Conservation (phyloP, 2,329 filamentous ascomycete genomes). For the Cladosporium oxysporum region DNA sequence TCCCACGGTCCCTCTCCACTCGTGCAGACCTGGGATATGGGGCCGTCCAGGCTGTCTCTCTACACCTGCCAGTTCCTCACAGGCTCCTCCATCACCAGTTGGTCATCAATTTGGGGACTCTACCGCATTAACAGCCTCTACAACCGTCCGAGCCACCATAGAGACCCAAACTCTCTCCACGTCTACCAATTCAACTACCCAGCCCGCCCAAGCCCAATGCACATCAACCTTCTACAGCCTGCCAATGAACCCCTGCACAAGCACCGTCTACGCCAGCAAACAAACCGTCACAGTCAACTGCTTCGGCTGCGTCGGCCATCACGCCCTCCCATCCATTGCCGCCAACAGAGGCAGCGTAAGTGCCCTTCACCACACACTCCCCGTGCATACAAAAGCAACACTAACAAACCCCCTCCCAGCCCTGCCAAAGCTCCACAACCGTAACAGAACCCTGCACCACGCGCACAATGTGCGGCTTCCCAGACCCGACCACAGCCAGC, state of each 20-base stretch:
- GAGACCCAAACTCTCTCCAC: not conserved
- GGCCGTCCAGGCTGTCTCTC: too few species aligned
- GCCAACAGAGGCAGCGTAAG: not conserved
- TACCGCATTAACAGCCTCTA: not conserved
- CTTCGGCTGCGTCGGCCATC: conserved; percentile 4
- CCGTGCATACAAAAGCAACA: not conserved
- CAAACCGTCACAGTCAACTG: conserved; percentile 1
- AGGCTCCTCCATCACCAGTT: not conserved
- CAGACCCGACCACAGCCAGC: not conserved
- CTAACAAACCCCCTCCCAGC: not conserved
- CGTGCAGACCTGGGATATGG: too few species aligned
- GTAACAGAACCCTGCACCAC: not conserved
- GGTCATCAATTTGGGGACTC: not conserved
- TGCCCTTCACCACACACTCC: not conserved
- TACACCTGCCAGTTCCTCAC: too few species aligned
- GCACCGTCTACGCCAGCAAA: not conserved
- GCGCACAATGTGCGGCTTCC: not conserved
- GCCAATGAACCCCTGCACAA: not conserved
- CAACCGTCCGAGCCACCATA: not conserved
- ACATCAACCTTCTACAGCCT: conserved; percentile 3
- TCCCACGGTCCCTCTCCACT: too few species aligned
- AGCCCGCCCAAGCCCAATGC: not conserved
- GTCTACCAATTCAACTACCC: not conserved
- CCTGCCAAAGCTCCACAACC: not conserved
- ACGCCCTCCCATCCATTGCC: not conserved